Evolutionary conservation across 768 basidiomycete genomes (phyloP).

Genomic region (Holtermannia corniformis): DNA sequence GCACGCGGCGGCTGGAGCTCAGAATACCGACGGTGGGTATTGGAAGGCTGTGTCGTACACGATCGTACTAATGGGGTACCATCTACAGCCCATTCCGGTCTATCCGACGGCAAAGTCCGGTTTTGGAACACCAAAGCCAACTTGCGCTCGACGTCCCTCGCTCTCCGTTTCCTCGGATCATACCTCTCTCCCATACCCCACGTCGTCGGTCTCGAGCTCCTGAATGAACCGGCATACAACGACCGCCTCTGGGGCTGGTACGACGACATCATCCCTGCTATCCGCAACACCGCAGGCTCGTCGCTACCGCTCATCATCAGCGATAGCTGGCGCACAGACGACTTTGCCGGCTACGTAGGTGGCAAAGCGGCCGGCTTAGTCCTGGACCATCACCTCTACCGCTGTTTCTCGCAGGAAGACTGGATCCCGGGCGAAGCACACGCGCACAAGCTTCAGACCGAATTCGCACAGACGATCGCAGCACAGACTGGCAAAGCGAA

Average conservation of each 20-base stretch:
- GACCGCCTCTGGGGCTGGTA: slow-evolving; percentile 58
- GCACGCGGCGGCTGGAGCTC: slow-evolving; percentile 67
- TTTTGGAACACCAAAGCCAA: slow-evolving; percentile 34
- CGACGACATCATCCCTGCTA: slow-evolving; percentile 47
- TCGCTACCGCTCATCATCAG: slow-evolving; percentile 61
- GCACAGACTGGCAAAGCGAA: slow-evolving; percentile 43
- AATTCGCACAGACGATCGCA: slow-evolving; percentile 42
- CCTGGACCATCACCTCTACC: slow-evolving; percentile 74
- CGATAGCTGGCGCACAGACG: slow-evolving; percentile 64
- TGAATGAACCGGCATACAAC: slow-evolving; percentile 54
- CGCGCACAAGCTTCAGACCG: slow-evolving; percentile 46
- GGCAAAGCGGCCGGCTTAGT: slow-evolving; percentile 52
- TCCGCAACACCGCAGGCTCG: slow-evolving; percentile 48
- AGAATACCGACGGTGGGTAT: slow-evolving; percentile 34
- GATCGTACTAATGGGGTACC: neutral
- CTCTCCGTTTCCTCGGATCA: slow-evolving; percentile 38
- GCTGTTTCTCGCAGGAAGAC: slow-evolving; percentile 63
- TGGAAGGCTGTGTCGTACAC: neutral
- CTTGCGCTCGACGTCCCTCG: slow-evolving; percentile 34
- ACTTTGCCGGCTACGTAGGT: slow-evolving; percentile 54
- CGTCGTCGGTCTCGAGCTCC: slow-evolving; percentile 51
- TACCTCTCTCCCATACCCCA: slow-evolving; percentile 45
- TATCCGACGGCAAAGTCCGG: slow-evolving; percentile 44
- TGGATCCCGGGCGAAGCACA: slow-evolving; percentile 53
- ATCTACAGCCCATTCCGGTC: slow-evolving; percentile 43